Evolutionary conservation across 129 eudicot species (phyloP).

Genomic region (Lactuca sativa): DNA sequence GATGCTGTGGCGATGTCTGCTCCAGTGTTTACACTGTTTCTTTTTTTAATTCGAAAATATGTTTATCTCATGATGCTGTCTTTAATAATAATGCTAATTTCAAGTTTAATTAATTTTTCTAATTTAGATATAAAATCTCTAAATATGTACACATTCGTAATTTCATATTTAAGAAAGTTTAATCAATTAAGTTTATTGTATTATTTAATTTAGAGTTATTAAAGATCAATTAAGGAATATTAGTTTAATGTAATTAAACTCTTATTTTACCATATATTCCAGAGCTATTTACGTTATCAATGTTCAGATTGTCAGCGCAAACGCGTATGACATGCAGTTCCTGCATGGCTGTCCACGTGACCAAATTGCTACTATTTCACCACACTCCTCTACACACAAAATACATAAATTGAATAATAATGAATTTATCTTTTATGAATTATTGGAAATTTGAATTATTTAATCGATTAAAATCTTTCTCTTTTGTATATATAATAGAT

Average conservation of each 20-base stretch:
- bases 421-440: conserved; percentile 6
- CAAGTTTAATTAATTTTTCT: too few relatives aligned
- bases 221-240: neutral
- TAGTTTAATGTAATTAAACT: neutral
- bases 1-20: conserved; percentile 36
- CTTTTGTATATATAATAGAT: neutral
- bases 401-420: neutral
- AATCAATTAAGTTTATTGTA: too few relatives aligned
- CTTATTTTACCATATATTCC: neutral
- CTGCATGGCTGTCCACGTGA: conserved; percentile 49
- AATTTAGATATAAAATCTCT: too few relatives aligned
- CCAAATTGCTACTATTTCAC: conserved; percentile 28
- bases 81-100: conserved; percentile 17
- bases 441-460: neutral
- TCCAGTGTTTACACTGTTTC: conserved; percentile 20
- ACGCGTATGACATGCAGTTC: conserved; percentile 41
- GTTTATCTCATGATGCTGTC: conserved; percentile 21
- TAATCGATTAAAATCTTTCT: conserved; percentile 10
- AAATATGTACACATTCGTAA: too few relatives aligned
- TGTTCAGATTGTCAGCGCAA: conserved; percentile 36
- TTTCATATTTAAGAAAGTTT: neutral
- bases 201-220: neutral
- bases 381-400: neutral
- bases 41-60: neutral
- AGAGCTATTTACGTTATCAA: conserved; percentile 23